Base-by-base conservation (phyloP, 2,329 filamentous ascomycete species). In the Endoconidiophora polonica region DNA sequence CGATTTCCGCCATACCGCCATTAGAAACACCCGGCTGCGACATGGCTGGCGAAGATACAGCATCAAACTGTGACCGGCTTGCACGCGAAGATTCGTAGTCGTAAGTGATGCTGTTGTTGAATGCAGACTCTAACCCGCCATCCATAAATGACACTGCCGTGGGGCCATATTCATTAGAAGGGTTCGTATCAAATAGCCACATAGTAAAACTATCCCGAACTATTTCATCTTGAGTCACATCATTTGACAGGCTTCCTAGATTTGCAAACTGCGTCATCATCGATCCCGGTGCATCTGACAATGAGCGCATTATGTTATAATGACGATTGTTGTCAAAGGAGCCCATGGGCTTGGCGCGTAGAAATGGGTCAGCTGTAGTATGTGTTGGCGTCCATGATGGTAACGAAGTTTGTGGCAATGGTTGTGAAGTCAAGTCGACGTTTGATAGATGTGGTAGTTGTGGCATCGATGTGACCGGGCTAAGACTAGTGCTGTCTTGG, bases 161-260 rank as follows among this genome's bases (percentile, higher is more conserved):
- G 14, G 71, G 61, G 50, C 60, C 59, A 51, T 70, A 66, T 4
- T 71, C 68, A 36, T 59, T 60, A 23, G 56, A 62, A 0, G 64
- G 63, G 45, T 68, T 66, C 2, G 66, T 61, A 40, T 73, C 67
- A 54, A 75, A 74, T 3, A 75, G 61, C 72, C 72, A 75, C 14
- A 64, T 60, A 18, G 66, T 68, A 57, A 74, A 74, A 58, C 70
- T 71, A 23, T 67, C 65, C 24, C 64, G 62, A 3, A 59, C 29
- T 12, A 33, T 33, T 12, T 33, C 29, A 9, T 33, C 29, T 33
- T 7, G 29, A 12, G 29, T 33, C 29, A 33, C 29, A 33, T 33
- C 29, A 12, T 33, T 33, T 33, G 29, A 33, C 29, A 33, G 9
- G 29, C 7, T 9, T 12, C 29, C 29, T 1, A 33, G 9, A 9